A percentile compares a stretch with the other conserved stretches of the same genome.
Conservation (phyloP, 2,329 filamentous ascomycete genomes). For the Chrysosporium keratinophilum region DNA sequence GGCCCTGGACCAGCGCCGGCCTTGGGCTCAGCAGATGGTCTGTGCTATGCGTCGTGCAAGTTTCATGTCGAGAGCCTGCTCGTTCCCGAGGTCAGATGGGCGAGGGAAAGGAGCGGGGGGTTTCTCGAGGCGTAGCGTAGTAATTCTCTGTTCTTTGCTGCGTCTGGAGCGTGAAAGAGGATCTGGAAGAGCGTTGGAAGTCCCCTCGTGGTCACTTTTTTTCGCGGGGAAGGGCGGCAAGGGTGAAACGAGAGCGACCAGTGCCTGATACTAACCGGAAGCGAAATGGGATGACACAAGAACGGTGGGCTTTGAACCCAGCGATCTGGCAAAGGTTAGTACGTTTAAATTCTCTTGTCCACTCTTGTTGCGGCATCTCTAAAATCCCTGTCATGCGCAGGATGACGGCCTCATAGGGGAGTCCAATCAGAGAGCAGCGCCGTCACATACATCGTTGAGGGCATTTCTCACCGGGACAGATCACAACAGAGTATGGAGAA, state of each 20-base stretch:
- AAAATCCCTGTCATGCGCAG: slow-evolving; percentile 6
- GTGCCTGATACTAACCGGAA: slow-evolving; percentile 5
- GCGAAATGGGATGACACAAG: not conserved
- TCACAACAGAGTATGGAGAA: not conserved
- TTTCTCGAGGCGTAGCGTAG: no score
- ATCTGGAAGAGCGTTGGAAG: no score
- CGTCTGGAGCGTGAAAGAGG: no score
- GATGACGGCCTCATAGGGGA: slow-evolving; percentile 1
- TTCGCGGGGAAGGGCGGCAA: not conserved
- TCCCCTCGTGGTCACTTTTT: not conserved
- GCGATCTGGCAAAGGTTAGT: slow-evolving; percentile 1
- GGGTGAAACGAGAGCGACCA: not conserved
- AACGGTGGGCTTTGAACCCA: not conserved
- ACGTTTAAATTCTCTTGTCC: not conserved
- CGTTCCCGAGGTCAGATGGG: no score
- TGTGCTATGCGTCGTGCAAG: no score
- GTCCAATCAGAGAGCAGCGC: slow-evolving; percentile 7
- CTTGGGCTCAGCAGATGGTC: no score
- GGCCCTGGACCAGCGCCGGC: no score
- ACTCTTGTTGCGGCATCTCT: not conserved
- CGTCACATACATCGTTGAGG: not conserved
- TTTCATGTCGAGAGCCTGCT: no score
- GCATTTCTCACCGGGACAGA: not conserved
- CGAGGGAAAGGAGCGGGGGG: no score
- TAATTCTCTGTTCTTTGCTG: no score